phyloP scores from a whole-genome alignment of 106 monocot genomes.

The Dioscorea zingiberensis region DNA sequence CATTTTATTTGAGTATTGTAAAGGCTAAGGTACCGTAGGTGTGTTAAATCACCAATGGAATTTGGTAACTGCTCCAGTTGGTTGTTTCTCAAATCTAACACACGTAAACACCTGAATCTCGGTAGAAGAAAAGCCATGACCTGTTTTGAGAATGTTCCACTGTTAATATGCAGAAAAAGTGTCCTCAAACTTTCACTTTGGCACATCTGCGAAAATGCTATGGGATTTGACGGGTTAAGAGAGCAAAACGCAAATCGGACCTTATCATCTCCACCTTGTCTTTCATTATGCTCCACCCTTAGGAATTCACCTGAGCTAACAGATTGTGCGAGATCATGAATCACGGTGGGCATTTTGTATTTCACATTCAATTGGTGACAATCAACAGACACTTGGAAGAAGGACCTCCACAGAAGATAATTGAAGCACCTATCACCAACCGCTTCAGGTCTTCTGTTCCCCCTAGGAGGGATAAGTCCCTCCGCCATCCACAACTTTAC shows the following conservation, averaged over 20 bases:
- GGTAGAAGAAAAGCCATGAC: conserved; percentile 1
- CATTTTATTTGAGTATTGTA: conserved; percentile 22
- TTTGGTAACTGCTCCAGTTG: conserved; percentile 13
- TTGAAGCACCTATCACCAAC: conserved; percentile 28
- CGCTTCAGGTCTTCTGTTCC: conserved; percentile 9
- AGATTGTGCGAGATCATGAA: conserved; percentile 38
- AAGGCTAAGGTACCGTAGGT: conserved; percentile 42
- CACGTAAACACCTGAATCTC: conserved; percentile 15
- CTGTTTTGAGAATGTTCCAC: not conserved
- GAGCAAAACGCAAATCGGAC: conserved; percentile 14
- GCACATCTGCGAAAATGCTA: conserved; percentile 3
- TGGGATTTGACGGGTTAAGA: not conserved
- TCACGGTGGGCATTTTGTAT: conserved; percentile 37
- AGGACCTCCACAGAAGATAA: conserved; percentile 28
- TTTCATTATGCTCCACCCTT: conserved; percentile 10
- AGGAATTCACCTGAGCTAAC: conserved; percentile 5
- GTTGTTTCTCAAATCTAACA: conserved; percentile 20
- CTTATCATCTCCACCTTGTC: not conserved
- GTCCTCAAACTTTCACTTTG: conserved; percentile 12
- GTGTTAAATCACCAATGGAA: conserved; percentile 28
- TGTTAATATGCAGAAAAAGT: conserved; percentile 8
- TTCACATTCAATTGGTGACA: not conserved
- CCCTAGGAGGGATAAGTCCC: conserved; percentile 23
- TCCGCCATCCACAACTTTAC: conserved; percentile 48
- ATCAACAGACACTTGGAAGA: conserved; percentile 28